A percentile compares a stretch with the other conserved stretches of the same genome.
These are phyloP conservation scores for Colletotrichum tropicicola DNA, from an alignment of 2,329 filamentous ascomycete genomes.

Conservation along the genomic window DNA sequence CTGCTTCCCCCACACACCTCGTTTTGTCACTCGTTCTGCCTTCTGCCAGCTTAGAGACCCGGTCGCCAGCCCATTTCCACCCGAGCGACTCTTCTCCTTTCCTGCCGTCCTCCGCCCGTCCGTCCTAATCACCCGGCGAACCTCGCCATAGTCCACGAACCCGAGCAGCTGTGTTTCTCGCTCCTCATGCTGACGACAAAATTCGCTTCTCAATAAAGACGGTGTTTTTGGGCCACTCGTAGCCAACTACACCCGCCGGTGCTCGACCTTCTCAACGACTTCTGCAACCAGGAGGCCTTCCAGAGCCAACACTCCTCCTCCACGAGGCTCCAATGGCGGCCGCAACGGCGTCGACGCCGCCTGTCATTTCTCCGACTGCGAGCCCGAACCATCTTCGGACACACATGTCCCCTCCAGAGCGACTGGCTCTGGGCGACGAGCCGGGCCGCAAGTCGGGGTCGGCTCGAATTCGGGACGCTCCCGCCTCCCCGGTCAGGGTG, in stretches of 20 bases:
- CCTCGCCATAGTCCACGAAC: not conserved
- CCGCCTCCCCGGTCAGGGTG: conserved; percentile 64
- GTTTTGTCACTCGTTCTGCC: not conserved
- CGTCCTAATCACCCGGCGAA: not conserved
- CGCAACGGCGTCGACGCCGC: conserved; percentile 36
- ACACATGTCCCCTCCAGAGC: conserved; percentile 42
- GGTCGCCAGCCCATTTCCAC: not conserved
- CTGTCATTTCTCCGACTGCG: conserved; percentile 40
- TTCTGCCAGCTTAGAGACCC: not conserved
- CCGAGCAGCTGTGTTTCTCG: not conserved
- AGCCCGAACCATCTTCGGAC: conserved; percentile 37
- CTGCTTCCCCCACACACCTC: not conserved
- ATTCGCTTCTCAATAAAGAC: not conserved
- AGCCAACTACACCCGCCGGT: not conserved
- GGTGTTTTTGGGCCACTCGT: not conserved
- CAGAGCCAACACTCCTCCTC: not conserved
- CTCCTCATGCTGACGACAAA: not conserved
- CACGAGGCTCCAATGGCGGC: conserved; percentile 22
- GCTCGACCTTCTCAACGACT: not conserved
- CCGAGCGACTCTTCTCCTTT: not conserved
- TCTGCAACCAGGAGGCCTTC: not conserved
- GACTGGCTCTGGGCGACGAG: conserved; percentile 39
- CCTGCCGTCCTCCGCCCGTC: not conserved
- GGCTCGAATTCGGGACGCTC: conserved; percentile 58
- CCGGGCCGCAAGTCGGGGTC: conserved; percentile 45